Conservation (phyloP, 805 yeast genomes). For the Myxozyma kluyveri region DNA sequence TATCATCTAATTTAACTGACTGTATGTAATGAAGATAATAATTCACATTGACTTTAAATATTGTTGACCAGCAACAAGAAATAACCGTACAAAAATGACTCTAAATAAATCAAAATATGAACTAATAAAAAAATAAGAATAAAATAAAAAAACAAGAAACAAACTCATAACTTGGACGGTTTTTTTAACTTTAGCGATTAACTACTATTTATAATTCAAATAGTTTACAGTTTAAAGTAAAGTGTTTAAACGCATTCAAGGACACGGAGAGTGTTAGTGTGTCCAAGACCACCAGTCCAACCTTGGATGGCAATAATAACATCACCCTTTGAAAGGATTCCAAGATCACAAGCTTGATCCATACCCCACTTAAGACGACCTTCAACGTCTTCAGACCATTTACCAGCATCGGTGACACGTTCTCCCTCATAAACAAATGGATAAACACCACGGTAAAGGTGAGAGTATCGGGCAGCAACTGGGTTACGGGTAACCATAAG, state of each 20-base stretch:
- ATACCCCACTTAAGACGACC: conserved; percentile 91
- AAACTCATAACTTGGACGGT: too few relatives aligned
- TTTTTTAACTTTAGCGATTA: too few relatives aligned
- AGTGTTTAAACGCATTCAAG: conserved; percentile 43
- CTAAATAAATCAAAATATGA: too few relatives aligned
- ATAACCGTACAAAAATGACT: too few relatives aligned
- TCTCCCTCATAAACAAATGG: conserved; percentile 80
- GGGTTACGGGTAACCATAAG: conserved; percentile 97
- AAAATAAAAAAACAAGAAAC: too few relatives aligned
- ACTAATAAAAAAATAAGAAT: too few relatives aligned
- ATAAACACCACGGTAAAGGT: conserved; percentile 97
- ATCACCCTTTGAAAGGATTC: conserved; percentile 84
- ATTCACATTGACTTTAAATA: too few relatives aligned
- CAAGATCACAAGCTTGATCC: conserved; percentile 80
- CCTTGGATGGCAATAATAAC: conserved; percentile 94
- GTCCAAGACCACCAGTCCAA: conserved; percentile 98
- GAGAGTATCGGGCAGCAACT: conserved; percentile 90
- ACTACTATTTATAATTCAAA: too few relatives aligned
- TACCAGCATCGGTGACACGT: conserved; percentile 52
- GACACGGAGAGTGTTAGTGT: conserved; percentile 97
- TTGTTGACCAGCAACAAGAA: too few relatives aligned
- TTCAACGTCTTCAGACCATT: conserved; percentile 98
- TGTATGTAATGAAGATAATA: too few relatives aligned
- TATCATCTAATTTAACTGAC: too few relatives aligned
- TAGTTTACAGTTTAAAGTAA: too few relatives aligned